Base-by-base conservation (phyloP, 345 rosid genomes). In the Iberis pinnata region DNA sequence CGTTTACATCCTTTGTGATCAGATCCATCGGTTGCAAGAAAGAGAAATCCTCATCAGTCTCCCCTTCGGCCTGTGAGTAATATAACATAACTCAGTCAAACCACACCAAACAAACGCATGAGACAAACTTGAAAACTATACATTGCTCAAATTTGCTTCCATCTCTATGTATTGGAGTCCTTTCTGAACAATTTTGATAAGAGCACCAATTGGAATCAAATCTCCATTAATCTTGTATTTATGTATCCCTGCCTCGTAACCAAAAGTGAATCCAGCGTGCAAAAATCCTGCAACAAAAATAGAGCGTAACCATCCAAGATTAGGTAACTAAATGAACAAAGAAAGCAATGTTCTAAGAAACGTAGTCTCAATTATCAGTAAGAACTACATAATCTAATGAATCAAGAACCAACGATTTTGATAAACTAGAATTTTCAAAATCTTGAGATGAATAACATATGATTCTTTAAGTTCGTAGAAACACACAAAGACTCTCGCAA, bases 91-190 rank as follows among this genome's bases (percentile, higher is more conserved):
- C 12, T 53, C 25, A 53, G 31, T 22, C 52, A 4, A 31, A 39
- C 25, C 45, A 65, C 12, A 15, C 38, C 45, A 50, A 14, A 19
- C 46, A 43, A 31, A 17, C n/a, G n/a, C n/a, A n/a, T n/a, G 13
- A 66, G 7, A 65, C 8, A 17, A 27, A 24, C 54, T 1, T 15
- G 43, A 58, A 19, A 69, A 29, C 63, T 46, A 71, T 70, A 84
- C 97, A 73, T 80, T 78, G 74, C 65, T 80, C 79, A 85, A 58
- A 65, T 92, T 88, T 38, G 97, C 97, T 68, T 92, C 98, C 98
- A 88, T 85, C 84, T 88, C 98, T 86, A 92, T 54, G 67, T 83
- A 92, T 53, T 92, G 98, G 35, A 88, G 89, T 47, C 98, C 98
- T 66, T 83, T 92, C 27, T 85, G 98, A 52, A 92, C 88, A 59